Conservation (phyloP, 2,329 filamentous ascomycete genomes). For the Ophiostoma triangulosporum region DNA sequence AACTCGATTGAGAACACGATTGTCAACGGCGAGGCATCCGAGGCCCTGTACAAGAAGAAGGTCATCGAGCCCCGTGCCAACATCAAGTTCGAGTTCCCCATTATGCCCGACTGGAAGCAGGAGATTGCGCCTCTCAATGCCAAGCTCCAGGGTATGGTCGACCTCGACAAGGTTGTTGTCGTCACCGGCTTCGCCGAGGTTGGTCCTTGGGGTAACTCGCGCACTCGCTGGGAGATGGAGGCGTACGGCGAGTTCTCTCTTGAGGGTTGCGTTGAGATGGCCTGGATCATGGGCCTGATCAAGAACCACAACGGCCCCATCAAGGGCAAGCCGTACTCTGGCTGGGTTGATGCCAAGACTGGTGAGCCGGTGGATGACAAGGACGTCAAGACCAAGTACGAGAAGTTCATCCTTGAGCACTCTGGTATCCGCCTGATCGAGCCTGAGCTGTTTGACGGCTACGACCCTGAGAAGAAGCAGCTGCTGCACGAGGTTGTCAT, state of each 20-base stretch:
- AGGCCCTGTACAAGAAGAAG: slow-evolving; percentile 89
- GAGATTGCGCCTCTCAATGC: slow-evolving; percentile 83
- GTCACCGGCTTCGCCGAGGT: slow-evolving; percentile 94
- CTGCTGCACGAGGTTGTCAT: slow-evolving; percentile 95
- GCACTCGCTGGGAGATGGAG: slow-evolving; percentile 99
- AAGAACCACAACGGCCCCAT: slow-evolving; percentile 95
- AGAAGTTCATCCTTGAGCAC: slow-evolving; percentile 92
- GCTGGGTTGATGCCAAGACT: slow-evolving; percentile 91
- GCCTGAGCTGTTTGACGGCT: slow-evolving; percentile 90
- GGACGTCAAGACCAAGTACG: slow-evolving; percentile 94
- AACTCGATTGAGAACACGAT: slow-evolving; percentile 94
- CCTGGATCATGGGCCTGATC: slow-evolving; percentile 99
- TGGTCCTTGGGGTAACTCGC: slow-evolving; percentile 95
- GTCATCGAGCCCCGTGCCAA: slow-evolving; percentile 88
- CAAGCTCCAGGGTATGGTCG: slow-evolving; percentile 91
- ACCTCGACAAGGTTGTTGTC: slow-evolving; percentile 94
- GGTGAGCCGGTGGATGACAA: slow-evolving; percentile 96
- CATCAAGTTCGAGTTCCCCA: slow-evolving; percentile 93
- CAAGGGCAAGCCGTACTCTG: slow-evolving; percentile 92
- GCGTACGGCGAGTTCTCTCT: slow-evolving; percentile 92
- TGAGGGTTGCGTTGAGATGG: slow-evolving; percentile 97
- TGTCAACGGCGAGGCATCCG: slow-evolving; percentile 85
- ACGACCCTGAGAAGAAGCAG: slow-evolving; percentile 98
- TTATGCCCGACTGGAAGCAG: slow-evolving; percentile 77
- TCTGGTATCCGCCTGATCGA: slow-evolving; percentile 95